These are phyloP conservation scores for Kwoniella mangroviensis DNA, from an alignment of 768 basidiomycete genomes.

Conservation along the genomic window DNA sequence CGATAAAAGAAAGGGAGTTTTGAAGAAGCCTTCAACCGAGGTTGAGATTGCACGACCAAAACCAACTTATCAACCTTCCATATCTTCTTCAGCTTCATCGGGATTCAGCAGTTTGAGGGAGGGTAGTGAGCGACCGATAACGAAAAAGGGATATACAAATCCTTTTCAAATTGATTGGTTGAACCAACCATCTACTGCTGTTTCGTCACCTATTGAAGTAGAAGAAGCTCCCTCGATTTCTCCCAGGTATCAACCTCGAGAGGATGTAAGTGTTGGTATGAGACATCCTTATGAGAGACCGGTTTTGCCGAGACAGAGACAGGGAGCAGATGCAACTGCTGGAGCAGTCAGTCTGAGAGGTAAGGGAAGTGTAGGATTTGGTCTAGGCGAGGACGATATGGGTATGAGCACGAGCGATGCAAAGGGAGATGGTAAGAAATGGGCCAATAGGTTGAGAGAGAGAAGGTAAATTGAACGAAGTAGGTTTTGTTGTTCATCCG, in stretches of 20 bases:
- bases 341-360: conserved; percentile 10
- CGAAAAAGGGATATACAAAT: conserved; percentile 11
- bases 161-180: conserved; percentile 33
- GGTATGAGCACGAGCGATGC: not conserved
- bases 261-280: not conserved
- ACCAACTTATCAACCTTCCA: not conserved
- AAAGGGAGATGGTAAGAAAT: conserved; percentile 31
- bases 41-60: not conserved
- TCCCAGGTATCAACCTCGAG: too few species aligned
- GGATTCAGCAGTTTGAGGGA: not conserved
- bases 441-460: conserved; percentile 41
- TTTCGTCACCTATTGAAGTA: conserved; percentile 12
- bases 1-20: not conserved
- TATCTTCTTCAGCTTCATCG: not conserved
- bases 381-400: not conserved
- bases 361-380: conserved; percentile 3
- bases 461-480: conserved; percentile 8
- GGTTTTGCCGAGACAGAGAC: conserved; percentile 27
- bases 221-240: conserved; percentile 11
- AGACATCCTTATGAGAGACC: conserved; percentile 40
- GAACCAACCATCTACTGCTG: conserved; percentile 1
- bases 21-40: not conserved
- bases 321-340: not conserved
- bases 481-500: not conserved
- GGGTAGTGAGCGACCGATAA: not conserved